Percentiles rank a stretch among this genome's conserved stretches.
These are phyloP conservation scores for Medicago arabica DNA, from an alignment of 306 rosid genomes.

Conservation along the genomic window DNA sequence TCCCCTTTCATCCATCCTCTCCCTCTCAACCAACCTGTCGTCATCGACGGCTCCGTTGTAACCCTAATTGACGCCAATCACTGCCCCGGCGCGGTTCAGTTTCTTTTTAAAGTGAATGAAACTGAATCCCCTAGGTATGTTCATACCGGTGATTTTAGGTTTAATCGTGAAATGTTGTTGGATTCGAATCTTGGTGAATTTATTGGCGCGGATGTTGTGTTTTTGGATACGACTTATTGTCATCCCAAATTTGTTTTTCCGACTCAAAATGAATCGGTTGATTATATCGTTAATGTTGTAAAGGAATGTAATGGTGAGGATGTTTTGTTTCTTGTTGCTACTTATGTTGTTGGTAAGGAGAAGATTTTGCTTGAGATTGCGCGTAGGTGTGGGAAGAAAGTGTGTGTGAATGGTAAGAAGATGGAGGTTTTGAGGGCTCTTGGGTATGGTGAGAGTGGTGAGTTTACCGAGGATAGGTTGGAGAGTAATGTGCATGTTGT, in stretches of 20 bases:
- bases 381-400: constrained; percentile 59
- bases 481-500: constrained; percentile 90
- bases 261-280: constrained; percentile 70
- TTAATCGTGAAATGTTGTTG: constrained; percentile 50
- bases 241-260: constrained; percentile 85
- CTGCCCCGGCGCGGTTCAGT: constrained; percentile 91
- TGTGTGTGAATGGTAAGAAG: constrained; percentile 72
- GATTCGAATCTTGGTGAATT: constrained; percentile 48
- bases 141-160: constrained; percentile 93
- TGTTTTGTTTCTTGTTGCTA: constrained; percentile 86
- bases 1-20: constrained; percentile 54
- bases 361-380: constrained; percentile 87
- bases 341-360: constrained; percentile 93
- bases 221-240: constrained; percentile 87
- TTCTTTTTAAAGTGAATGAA: constrained; percentile 52
- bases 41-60: constrained; percentile 63
- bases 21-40: constrained; percentile 50
- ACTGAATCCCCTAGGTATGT: constrained; percentile 53
- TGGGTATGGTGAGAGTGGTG: constrained; percentile 69
- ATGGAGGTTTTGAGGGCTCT: constrained; percentile 75
- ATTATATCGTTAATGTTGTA: constrained; percentile 61
- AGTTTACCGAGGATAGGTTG: constrained; percentile 65
- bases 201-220: constrained; percentile 75
- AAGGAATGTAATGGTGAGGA: constrained; percentile 48
- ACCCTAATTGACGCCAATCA: constrained; percentile 81